Evolutionary conservation across 176 grass and related monocot genomes (phyloP).

Genomic region (Oryza meridionalis): DNA sequence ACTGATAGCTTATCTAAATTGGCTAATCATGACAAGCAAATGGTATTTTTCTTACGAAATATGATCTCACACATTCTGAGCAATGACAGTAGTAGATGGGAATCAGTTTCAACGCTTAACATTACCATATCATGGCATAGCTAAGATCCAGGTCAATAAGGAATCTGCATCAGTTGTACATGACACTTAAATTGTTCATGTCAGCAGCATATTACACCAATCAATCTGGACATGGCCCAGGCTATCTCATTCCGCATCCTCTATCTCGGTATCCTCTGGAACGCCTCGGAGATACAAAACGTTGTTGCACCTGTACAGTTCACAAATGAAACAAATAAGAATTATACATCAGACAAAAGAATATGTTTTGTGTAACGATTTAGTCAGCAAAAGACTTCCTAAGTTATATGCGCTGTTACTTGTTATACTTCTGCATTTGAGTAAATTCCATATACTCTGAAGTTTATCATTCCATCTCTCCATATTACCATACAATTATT

Average conservation of each 20-base stretch:
- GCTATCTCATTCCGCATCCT: conserved; percentile 66
- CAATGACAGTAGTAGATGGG: not conserved
- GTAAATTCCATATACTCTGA: too few species aligned
- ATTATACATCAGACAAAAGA: not conserved
- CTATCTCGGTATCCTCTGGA: conserved; percentile 82
- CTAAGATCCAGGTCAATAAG: not conserved
- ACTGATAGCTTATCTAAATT: not conserved
- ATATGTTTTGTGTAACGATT: not conserved
- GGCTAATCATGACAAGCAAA: not conserved
- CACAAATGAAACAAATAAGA: conserved; percentile 29
- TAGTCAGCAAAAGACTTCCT: not conserved
- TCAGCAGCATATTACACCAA: conserved; percentile 21
- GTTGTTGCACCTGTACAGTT: conserved; percentile 72
- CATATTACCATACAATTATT: not conserved
- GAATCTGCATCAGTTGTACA: not conserved
- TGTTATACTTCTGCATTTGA: too few species aligned
- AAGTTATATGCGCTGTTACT: not conserved
- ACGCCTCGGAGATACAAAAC: conserved; percentile 73
- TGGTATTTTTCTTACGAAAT: not conserved
- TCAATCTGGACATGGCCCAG: not conserved
- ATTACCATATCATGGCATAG: not conserved
- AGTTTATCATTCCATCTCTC: too few species aligned
- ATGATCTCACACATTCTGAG: not conserved
- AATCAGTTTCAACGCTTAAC: not conserved
- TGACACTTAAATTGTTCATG: conserved; percentile 14